Conservation (phyloP, 306 rosid genomes). For the Lithocarpus polystachyus region DNA sequence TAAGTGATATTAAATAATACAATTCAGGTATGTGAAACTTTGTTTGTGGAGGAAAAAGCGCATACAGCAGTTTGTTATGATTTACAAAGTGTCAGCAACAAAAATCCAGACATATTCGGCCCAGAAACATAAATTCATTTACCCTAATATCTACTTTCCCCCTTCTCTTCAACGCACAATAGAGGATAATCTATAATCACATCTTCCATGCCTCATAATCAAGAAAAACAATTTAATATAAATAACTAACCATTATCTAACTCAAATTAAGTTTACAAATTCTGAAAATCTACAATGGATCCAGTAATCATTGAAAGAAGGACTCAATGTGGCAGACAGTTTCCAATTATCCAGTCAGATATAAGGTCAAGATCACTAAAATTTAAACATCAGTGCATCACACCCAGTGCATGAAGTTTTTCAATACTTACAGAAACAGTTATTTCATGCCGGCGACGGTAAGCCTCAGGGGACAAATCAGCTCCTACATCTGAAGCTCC, state of each 20-base stretch:
- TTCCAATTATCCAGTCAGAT: neutral
- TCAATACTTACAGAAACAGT: slow-evolving; percentile 61
- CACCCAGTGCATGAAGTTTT: neutral
- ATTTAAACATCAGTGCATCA: neutral
- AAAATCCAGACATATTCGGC: neutral
- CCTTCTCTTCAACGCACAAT: neutral
- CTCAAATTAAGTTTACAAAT: neutral
- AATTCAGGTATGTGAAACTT: neutral
- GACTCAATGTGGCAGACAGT: too few species aligned
- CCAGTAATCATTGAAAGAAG: neutral
- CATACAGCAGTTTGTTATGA: neutral
- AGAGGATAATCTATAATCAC: neutral
- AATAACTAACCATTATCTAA: neutral
- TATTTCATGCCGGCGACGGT: slow-evolving; percentile 85
- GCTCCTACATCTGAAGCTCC: slow-evolving; percentile 62
- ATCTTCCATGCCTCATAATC: neutral
- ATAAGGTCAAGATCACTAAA: neutral
- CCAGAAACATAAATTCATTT: neutral
- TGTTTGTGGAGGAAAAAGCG: neutral
- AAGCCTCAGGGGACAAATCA: slow-evolving; percentile 68
- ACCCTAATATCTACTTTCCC: neutral
- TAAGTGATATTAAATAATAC: neutral
- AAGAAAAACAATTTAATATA: neutral
- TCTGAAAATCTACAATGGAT: neutral
- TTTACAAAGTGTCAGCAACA: neutral